Evolutionary conservation across 257 asterid genomes (phyloP).

Genomic region (Nicotiana tabacum): DNA sequence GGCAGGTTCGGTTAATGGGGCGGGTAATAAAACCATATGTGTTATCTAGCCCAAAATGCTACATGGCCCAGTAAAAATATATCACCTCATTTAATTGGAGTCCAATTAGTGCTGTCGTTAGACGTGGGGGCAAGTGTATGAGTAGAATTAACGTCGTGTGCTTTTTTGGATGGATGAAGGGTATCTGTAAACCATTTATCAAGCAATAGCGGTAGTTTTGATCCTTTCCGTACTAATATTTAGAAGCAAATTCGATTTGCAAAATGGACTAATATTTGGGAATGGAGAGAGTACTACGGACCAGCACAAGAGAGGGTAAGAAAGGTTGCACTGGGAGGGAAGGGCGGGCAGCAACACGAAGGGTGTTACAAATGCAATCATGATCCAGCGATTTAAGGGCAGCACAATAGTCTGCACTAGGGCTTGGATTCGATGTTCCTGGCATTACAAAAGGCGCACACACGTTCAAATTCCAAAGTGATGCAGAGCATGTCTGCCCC

Average conservation of each 20-base stretch:
- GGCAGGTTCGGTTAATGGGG: too few relatives aligned
- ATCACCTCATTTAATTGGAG: too few relatives aligned
- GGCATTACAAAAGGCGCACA: slow-evolving; percentile 24
- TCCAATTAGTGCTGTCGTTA: too few relatives aligned
- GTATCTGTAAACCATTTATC: too few relatives aligned
- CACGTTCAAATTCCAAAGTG: slow-evolving; percentile 34
- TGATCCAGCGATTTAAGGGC: slow-evolving; percentile 20
- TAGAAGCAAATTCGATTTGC: not conserved
- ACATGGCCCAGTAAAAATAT: too few relatives aligned
- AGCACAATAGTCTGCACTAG: slow-evolving; percentile 24
- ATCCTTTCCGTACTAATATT: too few relatives aligned
- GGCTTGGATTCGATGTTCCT: not conserved
- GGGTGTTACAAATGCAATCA: slow-evolving; percentile 39
- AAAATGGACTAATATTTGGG: not conserved
- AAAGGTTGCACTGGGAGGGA: slow-evolving; percentile 52
- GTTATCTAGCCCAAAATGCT: too few relatives aligned
- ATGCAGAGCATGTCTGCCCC: slow-evolving; percentile 28
- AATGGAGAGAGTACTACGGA: not conserved
- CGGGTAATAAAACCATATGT: too few relatives aligned
- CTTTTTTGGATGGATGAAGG: too few relatives aligned
- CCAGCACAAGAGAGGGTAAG: slow-evolving; percentile 31
- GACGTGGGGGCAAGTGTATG: too few relatives aligned
- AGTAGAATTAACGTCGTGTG: too few relatives aligned
- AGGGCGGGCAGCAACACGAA: slow-evolving; percentile 37
- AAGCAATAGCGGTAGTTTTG: too few relatives aligned